These are phyloP conservation scores for Solanum hybrid DNA, from an alignment of 305 asterid genomes.

Conservation along the genomic window DNA sequence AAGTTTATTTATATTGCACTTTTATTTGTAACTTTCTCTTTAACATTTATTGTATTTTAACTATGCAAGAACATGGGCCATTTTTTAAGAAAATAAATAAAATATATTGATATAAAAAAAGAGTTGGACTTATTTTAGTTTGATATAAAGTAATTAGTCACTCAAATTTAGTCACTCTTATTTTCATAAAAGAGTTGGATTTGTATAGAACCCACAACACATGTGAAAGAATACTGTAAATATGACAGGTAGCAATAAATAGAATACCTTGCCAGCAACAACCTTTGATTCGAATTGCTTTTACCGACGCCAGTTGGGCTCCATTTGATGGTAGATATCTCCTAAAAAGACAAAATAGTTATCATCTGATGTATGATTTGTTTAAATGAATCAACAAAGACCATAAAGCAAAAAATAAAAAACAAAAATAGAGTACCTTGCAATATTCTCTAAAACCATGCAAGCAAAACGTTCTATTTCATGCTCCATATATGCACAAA, in stretches of 20 bases:
- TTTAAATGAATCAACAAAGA: background rate
- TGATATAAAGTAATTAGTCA: background rate
- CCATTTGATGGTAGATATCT: slow-evolving; percentile 85
- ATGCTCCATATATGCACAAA: slow-evolving; percentile 72
- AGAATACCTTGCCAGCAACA: slow-evolving; percentile 66
- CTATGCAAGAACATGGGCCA: background rate
- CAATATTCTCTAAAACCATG: slow-evolving; percentile 34
- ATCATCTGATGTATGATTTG: background rate
- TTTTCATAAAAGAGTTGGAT: background rate
- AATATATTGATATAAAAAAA: background rate
- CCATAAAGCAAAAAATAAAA: background rate
- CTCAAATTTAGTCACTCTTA: background rate
- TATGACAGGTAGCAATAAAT: background rate
- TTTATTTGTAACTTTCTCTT: background rate
- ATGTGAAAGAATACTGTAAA: background rate
- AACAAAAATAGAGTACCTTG: slow-evolving; percentile 27
- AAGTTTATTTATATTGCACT: background rate
- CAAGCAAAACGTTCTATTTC: slow-evolving; percentile 38
- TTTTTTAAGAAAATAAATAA: no score
- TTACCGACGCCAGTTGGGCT: slow-evolving; percentile 10
- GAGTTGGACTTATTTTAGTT: background rate
- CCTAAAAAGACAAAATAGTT: slow-evolving; percentile 35
- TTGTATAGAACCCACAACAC: background rate
- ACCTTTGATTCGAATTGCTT: slow-evolving; percentile 60
- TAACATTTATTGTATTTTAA: no score